Conservation (phyloP, 768 basidiomycete species). For the Jaapia argillacea region DNA sequence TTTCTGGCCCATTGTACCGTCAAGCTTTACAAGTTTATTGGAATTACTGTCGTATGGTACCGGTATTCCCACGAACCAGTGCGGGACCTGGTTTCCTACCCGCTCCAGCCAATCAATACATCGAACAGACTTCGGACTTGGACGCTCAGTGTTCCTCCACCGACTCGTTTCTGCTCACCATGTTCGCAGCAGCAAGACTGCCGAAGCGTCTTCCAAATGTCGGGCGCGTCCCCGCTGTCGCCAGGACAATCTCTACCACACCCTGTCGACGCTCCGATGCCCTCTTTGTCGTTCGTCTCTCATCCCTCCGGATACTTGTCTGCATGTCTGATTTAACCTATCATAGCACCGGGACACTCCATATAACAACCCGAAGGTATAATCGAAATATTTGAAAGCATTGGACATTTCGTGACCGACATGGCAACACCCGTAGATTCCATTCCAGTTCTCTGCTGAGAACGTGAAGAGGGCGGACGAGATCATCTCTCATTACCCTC, state of each 20-base stretch:
- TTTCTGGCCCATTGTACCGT: too few species aligned
- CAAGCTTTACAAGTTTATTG: too few species aligned
- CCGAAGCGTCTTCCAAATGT: too few species aligned
- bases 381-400: constrained; percentile 1
- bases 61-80: too few species aligned
- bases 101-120: too few species aligned
- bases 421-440: constrained; percentile 44
- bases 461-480: constrained; percentile 82
- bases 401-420: neutral
- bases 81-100: too few species aligned
- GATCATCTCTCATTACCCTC: constrained; percentile 89
- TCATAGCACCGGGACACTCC: constrained; percentile 86
- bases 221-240: too few species aligned
- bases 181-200: too few species aligned
- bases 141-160: too few species aligned
- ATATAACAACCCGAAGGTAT: constrained; percentile 87
- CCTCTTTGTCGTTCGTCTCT: constrained; percentile 68
- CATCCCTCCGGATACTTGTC: constrained; percentile 1
- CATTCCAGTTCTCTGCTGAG: constrained; percentile 75
- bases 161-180: too few species aligned
- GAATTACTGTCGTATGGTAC: too few species aligned
- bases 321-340: constrained; percentile 10
- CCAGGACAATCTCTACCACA: constrained; percentile 26
- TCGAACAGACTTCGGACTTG: too few species aligned
- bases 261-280: constrained; percentile 60